Conservation (phyloP, 2,329 filamentous ascomycete genomes). For the Penicillium occitanis region DNA sequence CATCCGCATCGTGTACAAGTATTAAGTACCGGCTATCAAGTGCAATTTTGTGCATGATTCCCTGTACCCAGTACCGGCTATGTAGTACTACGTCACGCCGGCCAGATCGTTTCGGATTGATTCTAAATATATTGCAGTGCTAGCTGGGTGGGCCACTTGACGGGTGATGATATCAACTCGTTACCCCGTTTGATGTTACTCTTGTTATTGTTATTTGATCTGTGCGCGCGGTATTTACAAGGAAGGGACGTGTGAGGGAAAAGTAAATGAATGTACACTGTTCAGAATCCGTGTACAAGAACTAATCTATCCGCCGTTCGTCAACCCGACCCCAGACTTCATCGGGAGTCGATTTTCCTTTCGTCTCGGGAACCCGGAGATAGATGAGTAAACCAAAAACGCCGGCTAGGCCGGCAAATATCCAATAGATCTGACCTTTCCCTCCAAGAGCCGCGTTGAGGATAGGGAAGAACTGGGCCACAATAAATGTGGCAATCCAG, state of each 20-base stretch:
- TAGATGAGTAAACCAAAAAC: constrained; percentile 70
- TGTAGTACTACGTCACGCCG: not conserved
- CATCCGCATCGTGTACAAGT: not conserved
- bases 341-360: constrained; percentile 76
- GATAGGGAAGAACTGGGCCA: constrained; percentile 93
- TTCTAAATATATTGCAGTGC: not conserved
- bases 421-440: constrained; percentile 81
- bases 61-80: not conserved
- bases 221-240: not conserved
- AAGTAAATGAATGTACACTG: not conserved
- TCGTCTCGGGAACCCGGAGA: constrained; percentile 80
- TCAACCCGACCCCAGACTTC: constrained; percentile 79
- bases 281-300: not conserved
- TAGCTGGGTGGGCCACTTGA: not conserved
- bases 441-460: constrained; percentile 75
- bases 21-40: not conserved
- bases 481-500: constrained; percentile 85
- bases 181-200: not conserved
- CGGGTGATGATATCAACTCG: not conserved
- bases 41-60: not conserved
- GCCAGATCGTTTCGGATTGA: not conserved
- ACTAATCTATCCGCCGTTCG: constrained; percentile 28
- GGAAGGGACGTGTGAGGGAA: not conserved
- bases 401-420: constrained; percentile 76
- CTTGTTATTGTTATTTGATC: not conserved